Evolutionary conservation across 306 rosid genomes (phyloP).

Genomic region (Alnus rubra): DNA sequence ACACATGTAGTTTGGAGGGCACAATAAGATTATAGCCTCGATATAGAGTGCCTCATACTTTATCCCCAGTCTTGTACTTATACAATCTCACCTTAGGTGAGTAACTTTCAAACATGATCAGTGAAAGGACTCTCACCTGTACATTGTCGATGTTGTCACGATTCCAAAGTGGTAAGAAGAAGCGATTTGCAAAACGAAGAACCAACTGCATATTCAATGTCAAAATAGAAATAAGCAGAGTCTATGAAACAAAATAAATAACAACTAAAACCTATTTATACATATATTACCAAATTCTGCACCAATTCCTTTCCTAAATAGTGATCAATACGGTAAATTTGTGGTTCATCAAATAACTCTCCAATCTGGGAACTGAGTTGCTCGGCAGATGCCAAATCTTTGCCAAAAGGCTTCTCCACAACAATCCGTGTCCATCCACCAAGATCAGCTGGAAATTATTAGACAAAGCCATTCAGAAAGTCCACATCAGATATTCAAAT

Average conservation of each 20-base stretch:
- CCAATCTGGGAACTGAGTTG: constrained; percentile 85
- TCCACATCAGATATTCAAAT: constrained; percentile 14
- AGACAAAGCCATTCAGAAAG: constrained; percentile 31
- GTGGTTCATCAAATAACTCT: constrained; percentile 78
- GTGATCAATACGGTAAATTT: constrained; percentile 96
- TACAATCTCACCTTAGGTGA: constrained; percentile 15
- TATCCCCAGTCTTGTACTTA: constrained; percentile 9
- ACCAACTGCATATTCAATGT: constrained; percentile 68
- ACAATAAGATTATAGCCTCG: constrained; percentile 8
- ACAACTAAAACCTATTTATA: constrained; percentile 16
- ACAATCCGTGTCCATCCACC: constrained; percentile 99
- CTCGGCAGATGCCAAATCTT: constrained; percentile 88
- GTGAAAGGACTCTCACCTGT: constrained; percentile 60
- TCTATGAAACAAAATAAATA: constrained; percentile 23
- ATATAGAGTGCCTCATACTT: constrained; percentile 18
- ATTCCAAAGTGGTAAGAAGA: constrained; percentile 94
- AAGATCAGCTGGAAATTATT: constrained; percentile 66
- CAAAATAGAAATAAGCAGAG: constrained; percentile 35
- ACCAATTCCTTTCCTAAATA: constrained; percentile 96
- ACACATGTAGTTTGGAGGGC: not conserved
- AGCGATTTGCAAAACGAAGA: constrained; percentile 95
- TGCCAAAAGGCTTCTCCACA: constrained; percentile 99
- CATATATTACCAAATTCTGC: constrained; percentile 81
- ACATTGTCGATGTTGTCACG: constrained; percentile 93
- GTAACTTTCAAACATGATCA: not conserved